Base-by-base conservation (phyloP, 2,329 filamentous ascomycete species). In the Volutella citrinella region DNA sequence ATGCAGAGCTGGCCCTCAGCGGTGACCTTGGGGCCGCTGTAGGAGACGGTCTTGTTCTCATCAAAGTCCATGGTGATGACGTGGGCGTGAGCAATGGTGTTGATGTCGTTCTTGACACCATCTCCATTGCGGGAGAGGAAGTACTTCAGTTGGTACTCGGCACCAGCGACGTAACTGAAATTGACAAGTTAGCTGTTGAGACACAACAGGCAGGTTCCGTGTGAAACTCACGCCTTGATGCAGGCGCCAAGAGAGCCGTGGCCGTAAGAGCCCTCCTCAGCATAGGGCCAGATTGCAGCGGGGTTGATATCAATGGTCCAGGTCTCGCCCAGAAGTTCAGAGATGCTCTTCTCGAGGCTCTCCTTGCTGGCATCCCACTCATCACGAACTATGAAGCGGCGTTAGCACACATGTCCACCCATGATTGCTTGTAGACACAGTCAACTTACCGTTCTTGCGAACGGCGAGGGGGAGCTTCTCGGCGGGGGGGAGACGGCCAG, bases 271-370 rank as follows among this genome's bases (percentile, higher is more conserved):
- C 51, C 56, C 1, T 66, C 59, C 11, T 59, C 55, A 14, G 63
- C 61, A 37, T 74, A 75, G 9, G 70, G 64, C 42, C 59, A 74
- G 43, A 78, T 54, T 27, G 63, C 63, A 30, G 57, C 59, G 14
- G 69, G 65, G 42, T 70, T 63, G 46, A 72, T 60, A 7, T 73
- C 65, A 19, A 75, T 56, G 6, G 65, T 74, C 73, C 73, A 78
- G 7, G 60, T 23, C 21, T 58, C 55, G n/a, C 68, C 70, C 4
- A 77, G 62, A 25, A 65, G 27, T 0, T 62, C 59, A 1, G 68
- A 69, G 24, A 77, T 46, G 34, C 65, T 51, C 32, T 61, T 52
- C 50, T 74, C 70, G 11, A 66, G 42, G 4, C 62, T 65, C 1
- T 42, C 51, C 46, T 69, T 74, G 35, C 68, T 72, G 34, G 51